These are phyloP conservation scores for Falciphora oryzae DNA, from an alignment of 2,329 filamentous ascomycete species.

Conservation along the genomic window DNA sequence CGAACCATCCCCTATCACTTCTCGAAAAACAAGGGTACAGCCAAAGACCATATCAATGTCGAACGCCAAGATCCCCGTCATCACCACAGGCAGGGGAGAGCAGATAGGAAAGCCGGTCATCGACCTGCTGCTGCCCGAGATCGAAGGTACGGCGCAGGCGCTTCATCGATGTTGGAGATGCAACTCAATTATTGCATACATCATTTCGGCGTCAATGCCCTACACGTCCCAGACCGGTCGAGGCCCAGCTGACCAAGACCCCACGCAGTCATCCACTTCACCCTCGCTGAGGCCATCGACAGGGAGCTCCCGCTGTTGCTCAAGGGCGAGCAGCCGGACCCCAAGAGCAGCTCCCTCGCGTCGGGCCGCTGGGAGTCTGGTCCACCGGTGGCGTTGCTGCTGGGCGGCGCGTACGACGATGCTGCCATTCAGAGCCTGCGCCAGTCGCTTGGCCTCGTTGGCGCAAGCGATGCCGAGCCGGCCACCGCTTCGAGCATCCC, in stretches of 20 bases:
- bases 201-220: no score
- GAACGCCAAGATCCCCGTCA: background rate
- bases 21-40: background rate
- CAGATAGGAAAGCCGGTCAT: background rate
- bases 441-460: background rate
- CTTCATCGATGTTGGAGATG: no score
- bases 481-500: background rate
- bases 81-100: background rate
- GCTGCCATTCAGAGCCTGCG: slow-evolving; percentile 16
- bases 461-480: background rate
- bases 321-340: slow-evolving; percentile 11
- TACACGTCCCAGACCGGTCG: no score
- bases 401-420: slow-evolving; percentile 20
- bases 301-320: slow-evolving; percentile 20
- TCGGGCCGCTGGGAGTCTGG: slow-evolving; percentile 14
- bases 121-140: background rate
- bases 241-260: no score
- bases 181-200: no score
- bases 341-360: slow-evolving; percentile 15
- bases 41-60: background rate
- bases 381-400: slow-evolving; percentile 16
- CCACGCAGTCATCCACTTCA: slow-evolving; percentile 18
- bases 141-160: background rate
- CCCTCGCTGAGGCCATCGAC: slow-evolving; percentile 13
- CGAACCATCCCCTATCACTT: no score